These are phyloP conservation scores for Russula sp. DNA, from an alignment of 768 basidiomycete species.

Conservation along the genomic window DNA sequence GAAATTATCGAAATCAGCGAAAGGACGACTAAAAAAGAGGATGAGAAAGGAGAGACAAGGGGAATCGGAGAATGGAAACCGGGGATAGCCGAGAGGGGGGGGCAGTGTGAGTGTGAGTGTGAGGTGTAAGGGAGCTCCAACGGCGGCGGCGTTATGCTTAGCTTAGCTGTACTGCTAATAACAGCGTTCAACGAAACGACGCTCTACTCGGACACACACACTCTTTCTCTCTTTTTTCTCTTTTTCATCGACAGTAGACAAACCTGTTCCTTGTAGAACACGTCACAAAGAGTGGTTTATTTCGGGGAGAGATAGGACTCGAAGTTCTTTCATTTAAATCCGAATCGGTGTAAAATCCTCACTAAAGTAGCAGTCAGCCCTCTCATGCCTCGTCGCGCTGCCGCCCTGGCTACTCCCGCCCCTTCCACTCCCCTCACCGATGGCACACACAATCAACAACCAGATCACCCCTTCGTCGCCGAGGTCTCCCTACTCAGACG, in stretches of 20 bases:
- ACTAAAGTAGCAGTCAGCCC: constrained; percentile 25
- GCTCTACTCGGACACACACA: constrained; percentile 5
- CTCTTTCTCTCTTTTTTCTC: constrained; percentile 1
- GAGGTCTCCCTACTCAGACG: constrained; percentile 54
- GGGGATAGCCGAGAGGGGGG: constrained; percentile 10
- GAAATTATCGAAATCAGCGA: constrained; percentile 53
- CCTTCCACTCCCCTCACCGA: constrained; percentile 22
- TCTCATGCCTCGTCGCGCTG: constrained; percentile 34
- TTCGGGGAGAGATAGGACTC: not conserved
- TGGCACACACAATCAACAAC: constrained; percentile 2
- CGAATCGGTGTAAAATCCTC: constrained; percentile 31
- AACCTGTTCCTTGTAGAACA: not conserved
- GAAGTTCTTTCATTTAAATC: constrained; percentile 25
- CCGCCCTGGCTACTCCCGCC: constrained; percentile 24
- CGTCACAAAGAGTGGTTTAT: not conserved
- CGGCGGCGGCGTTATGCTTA: not conserved
- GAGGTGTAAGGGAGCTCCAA: not conserved
- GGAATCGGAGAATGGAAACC: constrained; percentile 16
- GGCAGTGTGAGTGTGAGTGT: too few relatives aligned
- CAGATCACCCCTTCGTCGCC: constrained; percentile 25
- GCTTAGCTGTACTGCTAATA: too few relatives aligned
- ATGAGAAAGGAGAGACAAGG: constrained; percentile 28
- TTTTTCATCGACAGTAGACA: constrained; percentile 1
- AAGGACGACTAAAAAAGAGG: constrained; percentile 46
- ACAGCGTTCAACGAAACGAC: too few relatives aligned